Conservation (phyloP, 1,284 basidiomycete genomes). For the Ganoderma lucidum region DNA sequence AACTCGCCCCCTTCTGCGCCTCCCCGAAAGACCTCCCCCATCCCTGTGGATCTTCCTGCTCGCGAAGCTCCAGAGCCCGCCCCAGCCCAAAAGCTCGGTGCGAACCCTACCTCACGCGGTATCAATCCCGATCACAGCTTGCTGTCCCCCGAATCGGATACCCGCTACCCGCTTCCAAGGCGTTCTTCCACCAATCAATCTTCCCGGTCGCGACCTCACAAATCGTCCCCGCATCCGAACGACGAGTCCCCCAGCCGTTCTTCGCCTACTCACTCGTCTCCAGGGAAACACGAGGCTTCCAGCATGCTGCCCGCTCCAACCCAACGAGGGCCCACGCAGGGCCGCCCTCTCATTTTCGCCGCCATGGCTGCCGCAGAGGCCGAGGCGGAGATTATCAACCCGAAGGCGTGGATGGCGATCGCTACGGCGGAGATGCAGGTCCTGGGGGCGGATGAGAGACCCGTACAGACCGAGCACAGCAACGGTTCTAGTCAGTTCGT, state of each 20-base stretch:
- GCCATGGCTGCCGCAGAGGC: conserved; percentile 37
- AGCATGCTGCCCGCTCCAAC: neutral
- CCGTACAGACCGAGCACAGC: conserved; percentile 20
- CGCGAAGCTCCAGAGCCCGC: conserved; percentile 1
- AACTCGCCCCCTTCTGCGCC: conserved; percentile 8
- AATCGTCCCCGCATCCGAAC: conserved; percentile 11
- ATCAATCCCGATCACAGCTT: conserved; percentile 30
- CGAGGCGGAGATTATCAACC: conserved; percentile 33
- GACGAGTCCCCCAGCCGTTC: conserved; percentile 12
- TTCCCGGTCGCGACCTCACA: conserved; percentile 9
- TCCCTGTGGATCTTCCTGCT: conserved; percentile 1
- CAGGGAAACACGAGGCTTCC: neutral
- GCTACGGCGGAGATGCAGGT: conserved; percentile 23
- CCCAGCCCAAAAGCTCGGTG: conserved; percentile 6
- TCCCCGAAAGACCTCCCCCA: conserved; percentile 3
- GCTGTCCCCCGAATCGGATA: conserved; percentile 29
- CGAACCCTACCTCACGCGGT: conserved; percentile 21
- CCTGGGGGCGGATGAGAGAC: neutral
- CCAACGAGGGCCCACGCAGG: conserved; percentile 34
- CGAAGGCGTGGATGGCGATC: conserved; percentile 32
- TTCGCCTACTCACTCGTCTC: conserved; percentile 14
- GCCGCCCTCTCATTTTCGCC: conserved; percentile 43
- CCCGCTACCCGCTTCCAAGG: conserved; percentile 30
- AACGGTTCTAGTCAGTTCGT: conserved; percentile 32
- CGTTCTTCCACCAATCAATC: conserved; percentile 25